Evolutionary conservation across 208 protist genomes (phyloP).

Genomic region (Trypanosomatidae sp.): DNA sequence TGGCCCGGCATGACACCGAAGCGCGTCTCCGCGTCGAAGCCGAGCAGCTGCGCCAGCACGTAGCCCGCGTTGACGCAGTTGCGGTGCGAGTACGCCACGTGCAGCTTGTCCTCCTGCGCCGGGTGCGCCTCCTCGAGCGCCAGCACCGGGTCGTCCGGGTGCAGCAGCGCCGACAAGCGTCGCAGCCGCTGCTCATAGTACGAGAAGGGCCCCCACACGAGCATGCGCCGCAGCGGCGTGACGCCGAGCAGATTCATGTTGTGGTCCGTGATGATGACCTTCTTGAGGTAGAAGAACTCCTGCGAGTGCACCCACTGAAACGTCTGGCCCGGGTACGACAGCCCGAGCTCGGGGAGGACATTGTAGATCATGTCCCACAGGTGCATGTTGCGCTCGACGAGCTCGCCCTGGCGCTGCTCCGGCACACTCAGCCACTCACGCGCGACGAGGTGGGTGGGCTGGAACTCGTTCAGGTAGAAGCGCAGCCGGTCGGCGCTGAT

Average conservation of each 20-base stretch:
- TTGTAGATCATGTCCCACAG: slow-evolving; percentile 90
- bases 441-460: slow-evolving; percentile 72
- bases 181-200: slow-evolving; percentile 88
- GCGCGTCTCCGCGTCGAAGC: slow-evolving; percentile 75
- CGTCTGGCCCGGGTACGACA: slow-evolving; percentile 85
- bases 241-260: slow-evolving; percentile 87
- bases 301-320: slow-evolving; percentile 89
- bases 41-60: slow-evolving; percentile 65
- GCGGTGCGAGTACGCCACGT: slow-evolving; percentile 78
- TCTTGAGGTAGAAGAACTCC: slow-evolving; percentile 89
- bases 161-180: slow-evolving; percentile 72
- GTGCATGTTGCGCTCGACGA: slow-evolving; percentile 87
- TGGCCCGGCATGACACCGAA: slow-evolving; percentile 87
- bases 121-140: slow-evolving; percentile 75
- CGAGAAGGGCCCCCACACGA: slow-evolving; percentile 85
- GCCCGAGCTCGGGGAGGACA: slow-evolving; percentile 84
- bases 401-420: slow-evolving; percentile 67
- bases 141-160: slow-evolving; percentile 84
- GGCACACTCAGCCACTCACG: slow-evolving; percentile 84
- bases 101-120: slow-evolving; percentile 74
- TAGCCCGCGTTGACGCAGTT: slow-evolving; percentile 87
- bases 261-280: slow-evolving; percentile 87
- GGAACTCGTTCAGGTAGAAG: slow-evolving; percentile 89
- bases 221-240: slow-evolving; percentile 82
- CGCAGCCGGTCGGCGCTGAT: slow-evolving; percentile 85